Conservation (phyloP, 805 yeast species). For the Hyphopichia homilentoma region DNA sequence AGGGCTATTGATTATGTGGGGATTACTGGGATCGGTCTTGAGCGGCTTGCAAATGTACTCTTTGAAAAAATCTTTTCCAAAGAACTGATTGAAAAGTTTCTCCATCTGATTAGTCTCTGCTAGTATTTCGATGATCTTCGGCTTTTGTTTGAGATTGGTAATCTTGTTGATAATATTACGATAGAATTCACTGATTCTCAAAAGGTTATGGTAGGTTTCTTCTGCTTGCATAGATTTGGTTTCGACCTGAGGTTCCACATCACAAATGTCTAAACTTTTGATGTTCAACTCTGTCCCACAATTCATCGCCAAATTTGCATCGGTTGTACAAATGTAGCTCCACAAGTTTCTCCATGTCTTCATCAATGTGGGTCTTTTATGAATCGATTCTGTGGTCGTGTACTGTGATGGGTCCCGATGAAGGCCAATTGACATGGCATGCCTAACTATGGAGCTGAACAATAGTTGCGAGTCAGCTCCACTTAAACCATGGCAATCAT, state of each 20-base stretch:
- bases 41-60: constrained; percentile 33
- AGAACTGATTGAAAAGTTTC: constrained; percentile 27
- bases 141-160: constrained; percentile 23
- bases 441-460: constrained; percentile 33
- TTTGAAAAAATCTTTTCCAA: constrained; percentile 41
- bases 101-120: constrained; percentile 35
- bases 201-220: constrained; percentile 8
- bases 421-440: constrained; percentile 38
- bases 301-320: constrained; percentile 30
- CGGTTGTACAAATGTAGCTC: constrained; percentile 25
- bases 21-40: constrained; percentile 5
- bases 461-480: constrained; percentile 37
- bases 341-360: constrained; percentile 36
- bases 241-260: constrained; percentile 27
- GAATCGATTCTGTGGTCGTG: constrained; percentile 24
- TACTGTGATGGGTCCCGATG: constrained; percentile 37
- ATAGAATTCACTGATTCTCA: constrained; percentile 21
- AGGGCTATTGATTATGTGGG: constrained; percentile 12
- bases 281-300: constrained; percentile 29
- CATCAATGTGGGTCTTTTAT: constrained; percentile 21
- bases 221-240: constrained; percentile 7
- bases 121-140: constrained; percentile 33
- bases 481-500: constrained; percentile 40
- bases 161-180: constrained; percentile 24
- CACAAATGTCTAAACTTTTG: constrained; percentile 24